These are phyloP conservation scores for Umbelopsis vinacea DNA, from an alignment of 192 early-diverging fungal species.

Conservation along the genomic window DNA sequence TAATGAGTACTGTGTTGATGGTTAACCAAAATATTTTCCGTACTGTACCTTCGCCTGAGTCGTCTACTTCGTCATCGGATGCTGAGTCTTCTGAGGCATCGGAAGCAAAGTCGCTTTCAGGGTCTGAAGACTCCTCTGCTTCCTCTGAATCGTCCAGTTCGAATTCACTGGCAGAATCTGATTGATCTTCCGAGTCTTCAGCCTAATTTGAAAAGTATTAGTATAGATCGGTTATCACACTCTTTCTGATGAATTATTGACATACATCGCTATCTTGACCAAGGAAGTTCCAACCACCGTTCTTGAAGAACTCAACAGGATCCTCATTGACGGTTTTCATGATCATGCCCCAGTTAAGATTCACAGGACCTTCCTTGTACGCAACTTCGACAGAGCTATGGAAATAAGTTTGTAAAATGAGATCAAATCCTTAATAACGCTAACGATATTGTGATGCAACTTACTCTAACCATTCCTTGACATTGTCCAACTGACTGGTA, in stretches of 20 bases:
- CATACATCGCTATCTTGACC: slow-evolving; percentile 65
- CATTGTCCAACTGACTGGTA: slow-evolving; percentile 86
- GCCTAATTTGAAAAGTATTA: slow-evolving; percentile 32
- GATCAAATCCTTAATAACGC: not conserved
- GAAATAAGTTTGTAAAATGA: not conserved
- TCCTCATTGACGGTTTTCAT: slow-evolving; percentile 98
- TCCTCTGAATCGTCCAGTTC: slow-evolving; percentile 61
- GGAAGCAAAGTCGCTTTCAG: slow-evolving; percentile 65
- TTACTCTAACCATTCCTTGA: slow-evolving; percentile 94
- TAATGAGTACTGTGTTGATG: not conserved
- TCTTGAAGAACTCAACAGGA: slow-evolving; percentile 87
- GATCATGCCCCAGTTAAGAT: slow-evolving; percentile 94
- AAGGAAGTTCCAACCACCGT: slow-evolving; percentile 95
- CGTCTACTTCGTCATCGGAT: slow-evolving; percentile 64
- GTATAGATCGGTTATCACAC: not conserved
- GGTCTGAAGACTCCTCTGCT: slow-evolving; percentile 54
- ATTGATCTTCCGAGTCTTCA: slow-evolving; percentile 58
- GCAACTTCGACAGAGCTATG: slow-evolving; percentile 85
- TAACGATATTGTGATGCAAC: slow-evolving; percentile 18
- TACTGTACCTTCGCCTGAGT: slow-evolving; percentile 42
- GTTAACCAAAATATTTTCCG: not conserved
- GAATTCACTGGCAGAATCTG: slow-evolving; percentile 65
- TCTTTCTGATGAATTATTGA: not conserved
- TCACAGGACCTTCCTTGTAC: slow-evolving; percentile 92
- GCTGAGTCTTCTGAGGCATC: slow-evolving; percentile 59